Percentiles rank a stretch among this genome's conserved stretches.
Conservation (phyloP, 345 rosid species). For the Melaleuca quinquenervia region DNA sequence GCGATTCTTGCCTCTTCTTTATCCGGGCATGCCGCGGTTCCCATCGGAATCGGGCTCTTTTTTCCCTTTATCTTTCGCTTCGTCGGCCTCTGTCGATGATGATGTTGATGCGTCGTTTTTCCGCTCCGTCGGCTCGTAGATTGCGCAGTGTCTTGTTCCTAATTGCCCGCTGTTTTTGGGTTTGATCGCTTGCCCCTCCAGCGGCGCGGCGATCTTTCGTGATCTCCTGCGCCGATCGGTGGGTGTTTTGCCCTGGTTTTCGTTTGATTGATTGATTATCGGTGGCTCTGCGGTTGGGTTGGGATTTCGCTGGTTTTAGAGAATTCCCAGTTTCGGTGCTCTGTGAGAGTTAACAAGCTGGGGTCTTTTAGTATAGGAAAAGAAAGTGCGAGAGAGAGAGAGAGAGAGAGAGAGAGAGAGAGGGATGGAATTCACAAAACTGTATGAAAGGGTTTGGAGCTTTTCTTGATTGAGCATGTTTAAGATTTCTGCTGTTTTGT, state of each 20-base stretch:
- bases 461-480: background rate
- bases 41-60: background rate
- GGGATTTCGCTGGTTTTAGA: background rate
- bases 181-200: background rate
- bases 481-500: background rate
- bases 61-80: background rate
- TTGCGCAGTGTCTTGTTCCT: background rate
- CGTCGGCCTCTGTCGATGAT: background rate
- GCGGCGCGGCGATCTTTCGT: too few relatives aligned
- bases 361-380: background rate
- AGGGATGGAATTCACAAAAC: background rate
- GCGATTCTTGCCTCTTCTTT: background rate
- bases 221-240: background rate
- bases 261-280: background rate
- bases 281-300: background rate
- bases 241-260: background rate
- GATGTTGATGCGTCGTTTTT: background rate
- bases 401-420: background rate
- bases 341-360: background rate
- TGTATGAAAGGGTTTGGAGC: background rate
- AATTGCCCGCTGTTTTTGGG: background rate
- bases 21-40: background rate
- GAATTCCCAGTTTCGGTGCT: background rate
- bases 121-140: background rate
- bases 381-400: background rate